A percentile compares a stretch with the other conserved stretches of the same genome.
phyloP scores from a whole-genome alignment of 2,329 filamentous ascomycete species.

The Aspergillus jensenii region DNA sequence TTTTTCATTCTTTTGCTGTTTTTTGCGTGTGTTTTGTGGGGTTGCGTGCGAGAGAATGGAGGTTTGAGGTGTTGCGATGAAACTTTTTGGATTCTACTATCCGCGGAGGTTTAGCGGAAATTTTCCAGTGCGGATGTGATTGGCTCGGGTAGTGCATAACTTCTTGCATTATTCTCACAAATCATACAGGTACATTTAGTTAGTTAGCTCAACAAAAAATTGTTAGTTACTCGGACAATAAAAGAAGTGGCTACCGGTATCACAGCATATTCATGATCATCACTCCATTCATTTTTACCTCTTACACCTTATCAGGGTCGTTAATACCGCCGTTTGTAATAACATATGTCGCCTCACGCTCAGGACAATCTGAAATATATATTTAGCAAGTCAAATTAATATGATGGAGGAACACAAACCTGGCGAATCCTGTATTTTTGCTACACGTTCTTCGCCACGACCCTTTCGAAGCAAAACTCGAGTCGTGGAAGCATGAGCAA shows the following conservation, averaged over 20 bases:
- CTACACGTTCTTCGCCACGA: slow-evolving; percentile 67
- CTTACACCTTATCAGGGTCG: slow-evolving; percentile 62
- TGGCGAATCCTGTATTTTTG: slow-evolving; percentile 67
- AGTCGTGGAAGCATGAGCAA: slow-evolving; percentile 68
- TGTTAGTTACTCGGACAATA: not conserved
- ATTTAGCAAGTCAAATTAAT: slow-evolving; percentile 16
- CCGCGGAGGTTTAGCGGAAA: slow-evolving; percentile 7
- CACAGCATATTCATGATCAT: not conserved
- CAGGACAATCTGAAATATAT: slow-evolving; percentile 58
- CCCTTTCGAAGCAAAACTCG: slow-evolving; percentile 67
- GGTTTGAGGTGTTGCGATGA: not conserved
- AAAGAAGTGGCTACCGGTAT: not conserved
- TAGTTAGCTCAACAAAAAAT: not conserved
- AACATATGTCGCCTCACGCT: slow-evolving; percentile 68
- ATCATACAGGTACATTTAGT: not conserved
- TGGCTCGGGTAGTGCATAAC: not conserved
- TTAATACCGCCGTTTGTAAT: slow-evolving; percentile 70
- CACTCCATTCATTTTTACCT: slow-evolving; percentile 4
- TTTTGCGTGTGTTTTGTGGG: not conserved
- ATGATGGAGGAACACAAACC: slow-evolving; percentile 43
- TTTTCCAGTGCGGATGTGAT: slow-evolving; percentile 2
- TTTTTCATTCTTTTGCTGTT: slow-evolving; percentile 35
- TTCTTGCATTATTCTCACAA: not conserved
- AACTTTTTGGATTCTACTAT: not conserved
- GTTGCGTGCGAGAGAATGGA: not conserved